A percentile compares a stretch with the other conserved stretches of the same genome.
Evolutionary conservation across 2,329 filamentous ascomycete genomes (phyloP).

Genomic region (Ophiostoma angusticollis): DNA sequence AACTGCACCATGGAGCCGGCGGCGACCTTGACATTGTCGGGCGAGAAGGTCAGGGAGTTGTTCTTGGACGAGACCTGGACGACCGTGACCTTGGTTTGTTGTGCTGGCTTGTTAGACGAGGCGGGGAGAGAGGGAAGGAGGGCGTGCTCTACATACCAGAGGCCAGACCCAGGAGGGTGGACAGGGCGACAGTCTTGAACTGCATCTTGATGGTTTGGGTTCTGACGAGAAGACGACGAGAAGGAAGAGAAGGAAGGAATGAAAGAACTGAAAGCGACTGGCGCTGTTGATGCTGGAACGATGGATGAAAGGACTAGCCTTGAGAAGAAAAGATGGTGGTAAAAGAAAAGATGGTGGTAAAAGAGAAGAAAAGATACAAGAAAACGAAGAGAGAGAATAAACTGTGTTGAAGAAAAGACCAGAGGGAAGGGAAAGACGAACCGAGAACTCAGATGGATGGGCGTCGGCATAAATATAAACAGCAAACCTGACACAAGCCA

Average conservation of each 20-base stretch:
- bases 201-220: slow-evolving; percentile 34
- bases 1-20: slow-evolving; percentile 54
- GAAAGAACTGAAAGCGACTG: slow-evolving; percentile 28
- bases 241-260: slow-evolving; percentile 16
- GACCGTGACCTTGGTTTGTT: slow-evolving; percentile 41
- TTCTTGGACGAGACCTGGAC: slow-evolving; percentile 35
- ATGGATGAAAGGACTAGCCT: slow-evolving; percentile 37
- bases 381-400: slow-evolving; percentile 17
- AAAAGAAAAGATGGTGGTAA: slow-evolving; percentile 13
- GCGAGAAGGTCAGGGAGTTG: slow-evolving; percentile 48
- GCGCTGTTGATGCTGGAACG: slow-evolving; percentile 27
- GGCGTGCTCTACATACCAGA: slow-evolving; percentile 24
- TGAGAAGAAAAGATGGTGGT: slow-evolving; percentile 20
- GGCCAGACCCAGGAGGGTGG: slow-evolving; percentile 35
- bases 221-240: slow-evolving; percentile 1
- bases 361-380: slow-evolving; percentile 15
- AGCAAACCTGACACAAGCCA: slow-evolving; percentile 2
- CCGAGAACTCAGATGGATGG: slow-evolving; percentile 11
- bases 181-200: slow-evolving; percentile 32
- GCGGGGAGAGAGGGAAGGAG: not conserved
- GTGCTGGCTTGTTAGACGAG: slow-evolving; percentile 10
- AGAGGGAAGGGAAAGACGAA: slow-evolving; percentile 11
- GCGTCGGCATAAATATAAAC: slow-evolving; percentile 9
- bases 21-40: slow-evolving; percentile 50
- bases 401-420: slow-evolving; percentile 5